Conservation (phyloP, 2,329 filamentous ascomycete genomes). For the Xylariaceae sp. region DNA sequence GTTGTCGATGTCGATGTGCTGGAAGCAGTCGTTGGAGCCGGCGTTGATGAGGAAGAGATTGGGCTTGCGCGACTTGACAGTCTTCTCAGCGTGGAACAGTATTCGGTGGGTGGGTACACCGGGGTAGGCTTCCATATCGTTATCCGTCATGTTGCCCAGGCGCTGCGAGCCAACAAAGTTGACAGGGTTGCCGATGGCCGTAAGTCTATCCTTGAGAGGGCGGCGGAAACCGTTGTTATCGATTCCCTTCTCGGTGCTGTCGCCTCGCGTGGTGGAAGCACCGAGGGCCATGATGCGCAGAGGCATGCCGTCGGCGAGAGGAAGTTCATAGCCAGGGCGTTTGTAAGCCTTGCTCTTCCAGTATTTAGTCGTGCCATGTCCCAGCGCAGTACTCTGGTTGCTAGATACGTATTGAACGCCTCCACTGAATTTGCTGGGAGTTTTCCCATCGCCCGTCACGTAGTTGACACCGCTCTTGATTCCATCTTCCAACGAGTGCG, state of each 20-base stretch:
- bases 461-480: slow-evolving; percentile 26
- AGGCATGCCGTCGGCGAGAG: slow-evolving; percentile 30
- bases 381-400: slow-evolving; percentile 20
- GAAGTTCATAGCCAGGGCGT: slow-evolving; percentile 28
- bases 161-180: slow-evolving; percentile 34
- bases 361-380: slow-evolving; percentile 22
- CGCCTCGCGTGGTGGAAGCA: slow-evolving; percentile 31
- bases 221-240: slow-evolving; percentile 33
- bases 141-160: slow-evolving; percentile 34
- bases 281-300: slow-evolving; percentile 33
- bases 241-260: slow-evolving; percentile 28
- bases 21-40: slow-evolving; percentile 35
- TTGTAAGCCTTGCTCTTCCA: slow-evolving; percentile 27
- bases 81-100: slow-evolving; percentile 26
- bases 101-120: slow-evolving; percentile 30
- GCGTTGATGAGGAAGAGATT: slow-evolving; percentile 35
- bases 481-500: slow-evolving; percentile 24
- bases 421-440: slow-evolving; percentile 9
- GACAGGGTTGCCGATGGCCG: slow-evolving; percentile 28
- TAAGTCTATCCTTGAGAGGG: slow-evolving; percentile 34
- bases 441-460: slow-evolving; percentile 17
- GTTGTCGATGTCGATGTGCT: slow-evolving; percentile 30
- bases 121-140: slow-evolving; percentile 33
- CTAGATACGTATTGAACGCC: slow-evolving; percentile 26
- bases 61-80: slow-evolving; percentile 28